Evolutionary conservation across 2,329 filamentous ascomycete species (phyloP), one percentile per base, ranked within the genome.

Genomic region (Pyrenophora teres): DNA sequence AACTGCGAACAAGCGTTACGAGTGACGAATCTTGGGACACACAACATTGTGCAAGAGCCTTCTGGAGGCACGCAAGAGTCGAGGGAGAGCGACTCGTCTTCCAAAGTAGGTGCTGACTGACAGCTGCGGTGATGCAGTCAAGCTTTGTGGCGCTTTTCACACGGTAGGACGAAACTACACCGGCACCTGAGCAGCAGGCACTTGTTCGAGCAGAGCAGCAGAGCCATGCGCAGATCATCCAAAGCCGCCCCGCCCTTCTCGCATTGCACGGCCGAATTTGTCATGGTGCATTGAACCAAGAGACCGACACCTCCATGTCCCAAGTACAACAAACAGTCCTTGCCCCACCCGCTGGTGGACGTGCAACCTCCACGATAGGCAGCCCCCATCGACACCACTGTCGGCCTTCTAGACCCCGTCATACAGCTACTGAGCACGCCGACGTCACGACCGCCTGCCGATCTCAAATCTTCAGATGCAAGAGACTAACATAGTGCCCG

Each of bases 81-180:
- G 32, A 46, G 19, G 23, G 4, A 7, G 31, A 23, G 30, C 19
- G 38, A 31, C 25, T 12, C 25, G 44, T 42, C 21, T 21, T 18
- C 32, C 43, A 19, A 15, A 42, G 40, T 56, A 56, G 39, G 51
- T 49, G 58, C 50, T 62, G 32, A 63, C 46, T 62, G 61, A 62
- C 54, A 63, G 48, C 54, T 62, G 55, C 32, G 40, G 66, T 64
- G 52, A 49, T 60, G 43, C 43, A 42, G 46, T 65, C 59, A 70
- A 71, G 67, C 67, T 70, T 69, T 71, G 67, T 70, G 64, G 70
- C 67, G 66, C 62, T 63, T 59, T 67, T 54, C 39, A 45, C 35
- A 36, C 16, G 13, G 56, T 66, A 19, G 50, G 46, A 59, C 59
- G 32, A 25, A 54, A 44, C 43, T 38, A 47, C 33, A 31, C 16